Evolutionary conservation across 495 filamentous ascomycete species (phyloP), one percentile per base, ranked within the genome.

Genomic region (Glarea lozoyensis): DNA sequence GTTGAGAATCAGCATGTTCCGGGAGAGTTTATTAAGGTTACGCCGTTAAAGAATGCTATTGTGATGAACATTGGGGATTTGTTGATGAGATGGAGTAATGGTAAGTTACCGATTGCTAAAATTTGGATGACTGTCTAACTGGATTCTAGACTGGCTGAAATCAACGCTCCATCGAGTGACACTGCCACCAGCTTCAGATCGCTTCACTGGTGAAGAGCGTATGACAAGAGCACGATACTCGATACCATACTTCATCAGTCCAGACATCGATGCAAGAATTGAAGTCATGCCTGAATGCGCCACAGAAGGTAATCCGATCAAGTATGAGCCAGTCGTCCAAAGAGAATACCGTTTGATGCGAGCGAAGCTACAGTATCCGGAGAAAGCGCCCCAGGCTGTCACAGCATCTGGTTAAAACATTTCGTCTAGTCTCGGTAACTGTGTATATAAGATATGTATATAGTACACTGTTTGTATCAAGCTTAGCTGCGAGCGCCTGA

Each of bases 1-100:
- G 70, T 83, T 11, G 76, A 84, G 52, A 70, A 79, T 41, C 60
- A 70, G 10, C 57, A 62, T 15, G 42, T 37, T 7, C 45, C 60
- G 9, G 73, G 70, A 0, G 62, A 56, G 5, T 84, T 79, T 48
- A 52, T 78, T 9, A 64, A 72, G 18, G 78, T 65, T 2, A 56
- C 55, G 2, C 70, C 71, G 10, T 48, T 77, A 31, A 62, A 64
- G 24, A 67, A 72, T 30, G 64, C 70, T 7, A 62, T 76, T 36
- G 57, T 80, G 9, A 67, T 80, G 64, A 80, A 79, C 37, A 60
- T 78, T 4, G 75, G 74, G 10, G 76, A 81, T 60, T 55, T 78
- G 5, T 38, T 79, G 22, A 75, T 76, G 68, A 67, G 67, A 47
- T 79, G 77, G 76, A 78, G 70, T 39, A 79, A 78, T 54, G 71